Base-by-base conservation (phyloP, 805 yeast species). In the Teunomyces cretensis region DNA sequence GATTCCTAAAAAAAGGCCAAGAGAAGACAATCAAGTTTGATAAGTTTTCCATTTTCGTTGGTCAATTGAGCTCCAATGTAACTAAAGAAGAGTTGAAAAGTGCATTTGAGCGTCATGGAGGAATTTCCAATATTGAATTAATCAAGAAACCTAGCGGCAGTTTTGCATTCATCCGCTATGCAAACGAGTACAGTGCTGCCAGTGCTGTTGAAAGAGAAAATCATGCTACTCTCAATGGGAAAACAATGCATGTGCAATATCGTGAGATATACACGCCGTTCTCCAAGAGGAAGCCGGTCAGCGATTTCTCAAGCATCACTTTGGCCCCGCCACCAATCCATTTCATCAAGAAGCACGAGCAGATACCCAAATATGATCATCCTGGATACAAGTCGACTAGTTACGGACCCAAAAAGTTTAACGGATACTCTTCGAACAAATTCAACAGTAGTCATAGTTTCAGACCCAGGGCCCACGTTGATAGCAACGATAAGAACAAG, bases 291-390 rank as follows among this genome's bases (percentile, higher is more conserved):
- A 17, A 14, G 8, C 8, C 15, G 6, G 35, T 14, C 26, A 44
- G 46, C 30, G 38, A 58, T 51, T 41, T 57, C 61, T 58, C 65
- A 58, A 58, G 61, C 42, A 60, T 82, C 48, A 75, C 72, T 35
- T 70, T 86, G 45, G 95, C 96, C 0, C 95, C 95, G 7, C 92
- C 95, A 4, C 95, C 95, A 2, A 82, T 87, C 30, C 83, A 83
- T 56, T 72, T 84, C 27, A 46, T 41, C 57, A 50, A 49, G 36
- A 33, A 33, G 13, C 27, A 33, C 9, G 38, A 33, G 27, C 14
- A 19, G 16, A n/a, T 9, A 12, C 12, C 11, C 13, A 33, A 33
- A 13, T 15, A 15, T 13, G 27, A 33, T 9, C 27, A 19, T 3
- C 12, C 27, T 33, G 28, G 16, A 12, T 33, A 17, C 27, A 33